Conservation (phyloP, 1,284 basidiomycete genomes). For the Crucibulum cyathiforme region DNA sequence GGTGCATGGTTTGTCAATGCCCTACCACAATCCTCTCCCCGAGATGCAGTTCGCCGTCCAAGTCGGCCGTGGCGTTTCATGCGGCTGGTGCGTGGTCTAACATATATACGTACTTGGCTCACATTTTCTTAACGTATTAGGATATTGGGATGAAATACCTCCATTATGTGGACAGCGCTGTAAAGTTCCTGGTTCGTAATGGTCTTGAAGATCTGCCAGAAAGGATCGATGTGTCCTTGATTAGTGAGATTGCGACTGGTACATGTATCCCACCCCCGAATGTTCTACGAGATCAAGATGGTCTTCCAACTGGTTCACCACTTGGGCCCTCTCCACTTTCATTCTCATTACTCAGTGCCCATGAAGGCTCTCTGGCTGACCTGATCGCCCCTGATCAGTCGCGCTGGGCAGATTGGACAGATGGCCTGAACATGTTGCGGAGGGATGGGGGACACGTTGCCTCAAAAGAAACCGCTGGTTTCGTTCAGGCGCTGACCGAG, state of each 20-base stretch:
- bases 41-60: slow-evolving; percentile 61
- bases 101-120: background rate
- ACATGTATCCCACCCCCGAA: slow-evolving; percentile 77
- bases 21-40: slow-evolving; percentile 56
- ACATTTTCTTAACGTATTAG: slow-evolving; percentile 41
- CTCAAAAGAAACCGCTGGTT: slow-evolving; percentile 85
- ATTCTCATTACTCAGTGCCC: slow-evolving; percentile 78
- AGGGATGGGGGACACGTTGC: slow-evolving; percentile 81
- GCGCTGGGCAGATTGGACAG: slow-evolving; percentile 95
- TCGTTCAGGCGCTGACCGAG: slow-evolving; percentile 87
- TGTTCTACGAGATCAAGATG: slow-evolving; percentile 62
- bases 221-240: slow-evolving; percentile 78
- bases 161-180: slow-evolving; percentile 81
- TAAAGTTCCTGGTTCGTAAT: slow-evolving; percentile 78
- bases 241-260: slow-evolving; percentile 80
- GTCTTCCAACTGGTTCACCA: slow-evolving; percentile 59
- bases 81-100: slow-evolving; percentile 59
- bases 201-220: slow-evolving; percentile 89
- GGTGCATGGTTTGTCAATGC: slow-evolving; percentile 93
- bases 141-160: slow-evolving; percentile 80
- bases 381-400: slow-evolving; percentile 86
- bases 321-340: slow-evolving; percentile 72
- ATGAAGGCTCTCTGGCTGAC: slow-evolving; percentile 82
- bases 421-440: slow-evolving; percentile 89
- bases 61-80: slow-evolving; percentile 79